Percentiles rank a stretch among this genome's conserved stretches.
Conservation (phyloP, 768 basidiomycete genomes). For the Suillus subluteus region DNA sequence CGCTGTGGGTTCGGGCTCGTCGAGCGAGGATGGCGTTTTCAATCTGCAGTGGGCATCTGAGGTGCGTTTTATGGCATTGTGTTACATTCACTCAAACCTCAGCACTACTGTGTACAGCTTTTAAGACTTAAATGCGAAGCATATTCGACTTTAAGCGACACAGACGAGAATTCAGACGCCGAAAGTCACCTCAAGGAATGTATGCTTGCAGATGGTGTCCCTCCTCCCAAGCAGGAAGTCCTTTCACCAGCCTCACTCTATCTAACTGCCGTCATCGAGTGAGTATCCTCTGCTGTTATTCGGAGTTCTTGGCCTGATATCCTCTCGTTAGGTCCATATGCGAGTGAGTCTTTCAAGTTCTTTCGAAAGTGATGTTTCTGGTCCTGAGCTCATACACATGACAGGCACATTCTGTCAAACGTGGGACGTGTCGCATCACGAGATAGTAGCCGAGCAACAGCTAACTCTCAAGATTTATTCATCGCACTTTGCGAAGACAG, state of each 20-base stretch:
- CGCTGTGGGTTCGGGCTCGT: slow-evolving; percentile 31
- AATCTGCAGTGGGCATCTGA: slow-evolving; percentile 76
- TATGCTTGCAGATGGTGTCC: slow-evolving; percentile 54
- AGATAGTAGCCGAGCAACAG: slow-evolving; percentile 78
- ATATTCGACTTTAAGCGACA: slow-evolving; percentile 83
- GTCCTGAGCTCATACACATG: slow-evolving; percentile 15
- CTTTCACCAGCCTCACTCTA: slow-evolving; percentile 86
- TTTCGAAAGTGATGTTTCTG: slow-evolving; percentile 11
- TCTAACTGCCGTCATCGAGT: slow-evolving; percentile 93
- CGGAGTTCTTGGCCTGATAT: slow-evolving; percentile 30
- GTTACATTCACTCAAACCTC: not conserved
- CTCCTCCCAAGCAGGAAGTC: slow-evolving; percentile 55
- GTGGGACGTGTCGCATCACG: slow-evolving; percentile 84
- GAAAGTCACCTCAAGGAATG: slow-evolving; percentile 66
- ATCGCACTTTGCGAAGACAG: slow-evolving; percentile 91
- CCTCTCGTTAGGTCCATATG: slow-evolving; percentile 65
- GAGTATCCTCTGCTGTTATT: slow-evolving; percentile 41
- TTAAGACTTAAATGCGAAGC: slow-evolving; percentile 87
- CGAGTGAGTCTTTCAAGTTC: slow-evolving; percentile 62
- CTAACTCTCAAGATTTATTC: slow-evolving; percentile 82
- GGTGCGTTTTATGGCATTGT: slow-evolving; percentile 43
- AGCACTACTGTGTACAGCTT: slow-evolving; percentile 47
- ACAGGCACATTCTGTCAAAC: slow-evolving; percentile 82
- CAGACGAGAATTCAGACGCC: slow-evolving; percentile 71
- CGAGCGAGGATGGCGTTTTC: slow-evolving; percentile 60